Conservation (phyloP, 2,329 filamentous ascomycete genomes). For the Cladophialophora chaetospira region DNA sequence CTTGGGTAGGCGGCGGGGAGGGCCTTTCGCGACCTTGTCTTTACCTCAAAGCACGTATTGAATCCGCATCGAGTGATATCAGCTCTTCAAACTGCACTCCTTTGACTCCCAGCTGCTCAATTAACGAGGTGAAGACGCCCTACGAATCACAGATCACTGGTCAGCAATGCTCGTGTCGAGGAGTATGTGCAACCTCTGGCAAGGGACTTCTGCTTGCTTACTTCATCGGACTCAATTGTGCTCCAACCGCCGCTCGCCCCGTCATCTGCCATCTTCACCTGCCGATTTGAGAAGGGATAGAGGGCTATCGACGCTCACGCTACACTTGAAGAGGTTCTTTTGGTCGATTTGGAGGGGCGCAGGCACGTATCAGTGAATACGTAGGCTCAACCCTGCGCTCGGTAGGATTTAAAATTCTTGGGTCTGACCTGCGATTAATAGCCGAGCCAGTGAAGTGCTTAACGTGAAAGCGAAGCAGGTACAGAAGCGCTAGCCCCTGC, state of each 20-base stretch:
- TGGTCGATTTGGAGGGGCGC: too few species aligned
- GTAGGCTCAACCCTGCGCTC: not conserved
- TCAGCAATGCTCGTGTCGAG: constrained; percentile 7
- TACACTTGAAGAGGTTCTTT: not conserved
- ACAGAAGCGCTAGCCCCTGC: not conserved
- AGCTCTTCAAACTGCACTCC: constrained; percentile 97
- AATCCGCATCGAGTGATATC: constrained; percentile 77
- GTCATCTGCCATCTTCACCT: constrained; percentile 61
- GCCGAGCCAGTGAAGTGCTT: not conserved
- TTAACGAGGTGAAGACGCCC: constrained; percentile 97
- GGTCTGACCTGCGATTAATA: not conserved
- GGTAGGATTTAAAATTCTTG: not conserved
- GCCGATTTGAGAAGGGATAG: not conserved
- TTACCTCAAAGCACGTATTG: constrained; percentile 48
- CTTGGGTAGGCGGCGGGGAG: not conserved
- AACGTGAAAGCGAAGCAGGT: not conserved
- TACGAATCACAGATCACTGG: constrained; percentile 36
- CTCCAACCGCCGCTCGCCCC: constrained; percentile 71
- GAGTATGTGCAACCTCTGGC: not conserved
- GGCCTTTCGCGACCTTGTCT: constrained; percentile 24
- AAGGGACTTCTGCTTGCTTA: constrained; percentile 49
- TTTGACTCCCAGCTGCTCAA: constrained; percentile 88
- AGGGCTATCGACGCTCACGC: not conserved
- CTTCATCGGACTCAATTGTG: constrained; percentile 96
- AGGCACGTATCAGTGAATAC: too few species aligned